A percentile compares a stretch with the other conserved stretches of the same genome.
phyloP scores from a whole-genome alignment of 495 filamentous ascomycete species.

The Hypoxylon fuscum region DNA sequence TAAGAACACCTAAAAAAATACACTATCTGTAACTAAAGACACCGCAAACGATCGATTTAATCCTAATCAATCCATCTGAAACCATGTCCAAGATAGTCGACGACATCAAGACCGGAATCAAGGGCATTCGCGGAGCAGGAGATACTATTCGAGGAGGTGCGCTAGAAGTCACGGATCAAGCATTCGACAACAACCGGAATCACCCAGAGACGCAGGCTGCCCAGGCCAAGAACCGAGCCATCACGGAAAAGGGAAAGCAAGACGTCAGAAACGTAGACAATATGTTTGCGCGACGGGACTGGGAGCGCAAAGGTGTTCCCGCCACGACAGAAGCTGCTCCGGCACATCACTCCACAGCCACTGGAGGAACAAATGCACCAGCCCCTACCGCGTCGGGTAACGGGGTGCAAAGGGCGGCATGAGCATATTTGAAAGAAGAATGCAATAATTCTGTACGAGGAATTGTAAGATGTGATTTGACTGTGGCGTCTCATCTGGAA shows the following conservation, averaged over 20 bases:
- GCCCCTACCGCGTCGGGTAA: neutral
- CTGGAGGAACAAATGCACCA: neutral
- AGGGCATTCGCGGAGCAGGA: conserved; percentile 41
- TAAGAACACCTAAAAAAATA: too few species aligned
- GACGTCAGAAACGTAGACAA: conserved; percentile 32
- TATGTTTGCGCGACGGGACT: conserved; percentile 29
- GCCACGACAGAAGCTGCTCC: neutral
- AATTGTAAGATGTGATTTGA: too few species aligned
- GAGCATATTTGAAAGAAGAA: neutral
- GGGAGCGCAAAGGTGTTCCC: conserved; percentile 20
- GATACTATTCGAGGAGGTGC: conserved; percentile 35
- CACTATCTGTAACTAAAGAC: too few species aligned
- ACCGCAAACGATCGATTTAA: neutral
- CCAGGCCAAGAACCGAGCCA: conserved; percentile 31
- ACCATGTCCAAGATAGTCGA: conserved; percentile 40
- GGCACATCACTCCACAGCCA: conserved; percentile 5
- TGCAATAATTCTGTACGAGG: too few species aligned
- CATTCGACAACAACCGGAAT: conserved; percentile 33
- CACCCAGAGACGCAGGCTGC: conserved; percentile 32
- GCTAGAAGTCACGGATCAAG: conserved; percentile 32
- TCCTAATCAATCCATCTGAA: neutral
- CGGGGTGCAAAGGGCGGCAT: conserved; percentile 1
- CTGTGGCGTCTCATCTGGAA: too few species aligned
- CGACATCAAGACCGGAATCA: conserved; percentile 40
- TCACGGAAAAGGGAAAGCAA: conserved; percentile 34